Evolutionary conservation across 2,329 filamentous ascomycete species (phyloP), one percentile per base, ranked within the genome.

Genomic region (Monosporascus sp.): DNA sequence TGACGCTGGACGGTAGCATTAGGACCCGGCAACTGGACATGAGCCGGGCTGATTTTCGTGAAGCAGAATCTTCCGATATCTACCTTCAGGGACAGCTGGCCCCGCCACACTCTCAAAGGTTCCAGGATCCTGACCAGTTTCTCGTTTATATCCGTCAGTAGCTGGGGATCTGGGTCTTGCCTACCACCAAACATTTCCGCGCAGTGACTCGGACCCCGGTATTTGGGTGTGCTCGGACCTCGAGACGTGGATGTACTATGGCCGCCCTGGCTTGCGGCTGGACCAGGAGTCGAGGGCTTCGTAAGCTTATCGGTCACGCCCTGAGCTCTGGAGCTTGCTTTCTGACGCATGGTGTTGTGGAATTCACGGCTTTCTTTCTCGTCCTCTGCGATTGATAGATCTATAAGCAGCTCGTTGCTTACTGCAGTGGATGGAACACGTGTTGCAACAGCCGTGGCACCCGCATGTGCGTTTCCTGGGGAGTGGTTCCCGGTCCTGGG

Each of bases 331-430:
- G 53, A 47, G 36, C 52, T 45, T 27, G 61, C 56, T 26, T 59
- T 57, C 49, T 64, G 61, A 4, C 40, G 49, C 58, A 62, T 61
- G 5, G 57, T 62, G 5, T 34, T 19, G 45, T 54, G 55, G 34
- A 54, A 54, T 14, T 52, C 51, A 11, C 54, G 53, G 24, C 49
- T 50, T 24, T 37, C 38, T 11, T 26, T 40, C 46, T 59, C 54
- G 4, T 51, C 11, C 3, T 17, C 46, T 8, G 19, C n/a, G 9
- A 11, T 20, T 22, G n/a, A 5, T 43, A 43, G 40, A 20, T 43
- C n/a, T 16, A 43, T 22, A 19, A 43, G 40, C 8, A 11, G 9
- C 6, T 19, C 17, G 8, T 11, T 14, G 14, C 22, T 22, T n/a
- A 20, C 9, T 14, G 8, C n/a, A 43, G 40, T 8, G 20, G 40